Base-by-base conservation (phyloP, 2,329 filamentous ascomycete genomes). In the Cytospora mali region DNA sequence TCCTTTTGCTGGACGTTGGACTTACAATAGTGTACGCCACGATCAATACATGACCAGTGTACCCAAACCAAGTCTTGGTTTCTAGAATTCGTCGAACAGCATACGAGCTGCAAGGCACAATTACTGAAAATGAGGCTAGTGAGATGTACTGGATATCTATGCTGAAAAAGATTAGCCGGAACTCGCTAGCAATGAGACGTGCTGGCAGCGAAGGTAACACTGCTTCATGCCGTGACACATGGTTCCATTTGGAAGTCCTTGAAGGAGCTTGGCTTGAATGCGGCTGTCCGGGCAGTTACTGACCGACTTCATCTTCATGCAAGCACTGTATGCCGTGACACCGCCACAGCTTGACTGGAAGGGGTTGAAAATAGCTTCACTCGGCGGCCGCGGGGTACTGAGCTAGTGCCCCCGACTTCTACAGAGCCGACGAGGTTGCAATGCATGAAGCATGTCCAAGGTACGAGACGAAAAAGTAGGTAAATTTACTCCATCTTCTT, bases 91-190 rank as follows among this genome's bases (percentile, higher is more conserved):
- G 55, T 62, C 50, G 55, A 56, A 62, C 62, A 62, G 58, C 62
- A 64, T 59, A 64, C 64, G 55, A 66, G 58, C 64, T 66, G 64
- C 62, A 66, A 66, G 64, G 62, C 62, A 66, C 62, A 58, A 57
- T 35, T 61, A 55, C 52, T 28, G 49, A 25, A 46, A 52, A 28
- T 53, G 28, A 33, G 55, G 23, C 48, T 54, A 51, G 27, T 21
- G 56, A 9, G 48, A 46, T 27, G 21, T 31, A 33, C 35, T 42
- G 29, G 35, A 46, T 46, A 27, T 49, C 58, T 50, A 18, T 28
- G 42, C 49, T 55, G 60, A 48, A 50, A 54, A 21, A 14, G 39
- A 35, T 57, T 49, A 55, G 18, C 21, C 60, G 23, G 29, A 54
- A 33, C 39, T 50, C 50, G 54, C 53, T 31, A 62, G 53, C 52